Evolutionary conservation across 108 stramenopile genomes (phyloP).

Genomic region (Seminavis robusta): DNA sequence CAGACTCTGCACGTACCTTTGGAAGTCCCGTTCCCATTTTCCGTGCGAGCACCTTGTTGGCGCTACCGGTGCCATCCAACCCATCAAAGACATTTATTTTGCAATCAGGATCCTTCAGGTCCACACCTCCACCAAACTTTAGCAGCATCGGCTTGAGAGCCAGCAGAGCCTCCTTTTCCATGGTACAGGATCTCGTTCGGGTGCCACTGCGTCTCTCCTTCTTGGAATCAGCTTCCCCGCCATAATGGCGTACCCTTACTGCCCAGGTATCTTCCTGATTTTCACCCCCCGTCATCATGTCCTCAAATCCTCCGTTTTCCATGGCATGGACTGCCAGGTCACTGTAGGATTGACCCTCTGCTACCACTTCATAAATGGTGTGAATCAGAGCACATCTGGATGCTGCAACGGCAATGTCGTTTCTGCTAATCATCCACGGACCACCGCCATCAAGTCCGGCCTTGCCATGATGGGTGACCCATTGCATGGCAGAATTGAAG

Average conservation of each 20-base stretch:
- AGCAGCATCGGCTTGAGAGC: conserved; percentile 51
- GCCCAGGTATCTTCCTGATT: conserved; percentile 67
- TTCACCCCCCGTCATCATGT: conserved; percentile 42
- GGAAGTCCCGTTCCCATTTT: conserved; percentile 58
- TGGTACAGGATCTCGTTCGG: conserved; percentile 58
- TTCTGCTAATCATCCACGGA: background rate
- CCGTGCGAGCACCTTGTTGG: conserved; percentile 45
- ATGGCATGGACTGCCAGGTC: conserved; percentile 35
- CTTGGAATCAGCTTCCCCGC: conserved; percentile 13
- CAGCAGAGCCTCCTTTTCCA: conserved; percentile 54
- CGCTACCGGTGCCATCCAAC: conserved; percentile 14
- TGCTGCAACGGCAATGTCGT: conserved; percentile 25
- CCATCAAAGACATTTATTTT: conserved; percentile 81
- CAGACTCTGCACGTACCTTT: conserved; percentile 10
- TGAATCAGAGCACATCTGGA: conserved; percentile 72
- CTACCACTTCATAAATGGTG: conserved; percentile 55
- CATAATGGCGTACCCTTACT: conserved; percentile 70
- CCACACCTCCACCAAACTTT: conserved; percentile 59
- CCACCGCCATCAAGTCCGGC: no score
- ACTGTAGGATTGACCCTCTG: conserved; percentile 29
- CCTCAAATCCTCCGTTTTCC: conserved; percentile 46
- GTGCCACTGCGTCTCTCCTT: conserved; percentile 63
- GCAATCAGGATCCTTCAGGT: conserved; percentile 64
- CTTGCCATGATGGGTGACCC: conserved; percentile 9
- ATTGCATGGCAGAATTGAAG: conserved; percentile 83